Conservation (phyloP, 2,329 filamentous ascomycete species). For the Penicillium glabrum region DNA sequence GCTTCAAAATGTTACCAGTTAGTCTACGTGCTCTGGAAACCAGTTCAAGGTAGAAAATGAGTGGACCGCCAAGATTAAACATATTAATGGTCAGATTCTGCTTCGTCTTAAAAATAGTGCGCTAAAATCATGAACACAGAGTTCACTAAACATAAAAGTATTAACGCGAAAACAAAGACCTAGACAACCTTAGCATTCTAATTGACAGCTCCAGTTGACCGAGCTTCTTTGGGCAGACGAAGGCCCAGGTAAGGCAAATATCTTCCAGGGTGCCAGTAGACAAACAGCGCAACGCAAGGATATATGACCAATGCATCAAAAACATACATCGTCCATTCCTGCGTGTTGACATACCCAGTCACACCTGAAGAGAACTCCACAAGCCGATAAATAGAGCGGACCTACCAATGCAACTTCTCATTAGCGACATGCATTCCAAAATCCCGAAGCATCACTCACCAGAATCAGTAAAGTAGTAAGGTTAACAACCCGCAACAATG, state of each 20-base stretch:
- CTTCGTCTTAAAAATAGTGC: no score
- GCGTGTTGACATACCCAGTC: conserved; percentile 40
- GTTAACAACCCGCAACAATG: conserved; percentile 32
- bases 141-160: no score
- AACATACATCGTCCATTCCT: conserved; percentile 47
- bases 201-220: not conserved
- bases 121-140: not conserved
- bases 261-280: conserved; percentile 34
- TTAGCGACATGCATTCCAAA: not conserved
- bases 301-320: conserved; percentile 47
- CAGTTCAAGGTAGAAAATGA: not conserved
- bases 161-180: accelerated
- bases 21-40: not conserved
- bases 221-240: conserved; percentile 30
- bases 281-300: conserved; percentile 27
- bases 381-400: conserved; percentile 49
- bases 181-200: no score
- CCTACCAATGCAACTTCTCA: conserved; percentile 4
- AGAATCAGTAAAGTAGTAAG: conserved; percentile 31
- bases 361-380: conserved; percentile 49
- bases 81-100: no score
- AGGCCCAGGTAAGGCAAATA: conserved; percentile 24
- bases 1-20: not conserved
- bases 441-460: conserved; percentile 14
- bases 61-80: no score